Evolutionary conservation across 352 stramenopile genomes (phyloP).

Genomic region (Globisporangium apiculatum): DNA sequence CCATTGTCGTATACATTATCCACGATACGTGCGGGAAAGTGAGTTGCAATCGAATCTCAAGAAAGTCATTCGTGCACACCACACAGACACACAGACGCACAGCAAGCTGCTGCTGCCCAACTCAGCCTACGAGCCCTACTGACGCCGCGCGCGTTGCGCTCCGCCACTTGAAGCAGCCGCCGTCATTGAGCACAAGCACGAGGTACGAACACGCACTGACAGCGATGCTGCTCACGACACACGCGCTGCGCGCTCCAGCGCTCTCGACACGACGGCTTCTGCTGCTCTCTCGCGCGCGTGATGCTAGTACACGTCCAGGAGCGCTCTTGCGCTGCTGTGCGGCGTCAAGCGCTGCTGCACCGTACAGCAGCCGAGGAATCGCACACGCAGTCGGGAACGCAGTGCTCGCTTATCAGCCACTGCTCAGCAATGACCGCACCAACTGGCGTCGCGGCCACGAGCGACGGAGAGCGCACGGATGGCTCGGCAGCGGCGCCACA

Average conservation of each 20-base stretch:
- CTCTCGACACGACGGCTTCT: constrained; percentile 7
- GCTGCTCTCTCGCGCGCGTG: constrained; percentile 6
- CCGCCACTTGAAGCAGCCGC: constrained; percentile 3
- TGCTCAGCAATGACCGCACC: background rate
- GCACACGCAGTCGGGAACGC: constrained; percentile 4
- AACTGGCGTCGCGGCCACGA: background rate
- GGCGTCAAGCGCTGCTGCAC: background rate
- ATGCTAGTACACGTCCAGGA: background rate
- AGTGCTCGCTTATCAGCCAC: too few species aligned
- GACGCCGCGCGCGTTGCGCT: too few species aligned
- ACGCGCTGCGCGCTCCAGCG: constrained; percentile 10
- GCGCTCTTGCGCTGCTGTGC: background rate
- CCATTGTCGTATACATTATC: background rate
- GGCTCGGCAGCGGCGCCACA: background rate
- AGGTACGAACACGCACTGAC: background rate
- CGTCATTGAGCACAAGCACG: background rate
- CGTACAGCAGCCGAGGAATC: constrained; percentile 1
- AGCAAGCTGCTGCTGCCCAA: background rate
- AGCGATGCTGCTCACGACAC: constrained; percentile 21
- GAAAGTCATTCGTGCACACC: background rate
- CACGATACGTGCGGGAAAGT: background rate
- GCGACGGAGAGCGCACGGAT: constrained; percentile 2
- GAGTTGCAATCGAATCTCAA: background rate
- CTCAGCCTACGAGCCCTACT: too few species aligned
- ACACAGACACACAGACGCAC: background rate